Evolutionary conservation across 2,329 filamentous ascomycete species (phyloP).

Genomic region (Fusarium floridanum): DNA sequence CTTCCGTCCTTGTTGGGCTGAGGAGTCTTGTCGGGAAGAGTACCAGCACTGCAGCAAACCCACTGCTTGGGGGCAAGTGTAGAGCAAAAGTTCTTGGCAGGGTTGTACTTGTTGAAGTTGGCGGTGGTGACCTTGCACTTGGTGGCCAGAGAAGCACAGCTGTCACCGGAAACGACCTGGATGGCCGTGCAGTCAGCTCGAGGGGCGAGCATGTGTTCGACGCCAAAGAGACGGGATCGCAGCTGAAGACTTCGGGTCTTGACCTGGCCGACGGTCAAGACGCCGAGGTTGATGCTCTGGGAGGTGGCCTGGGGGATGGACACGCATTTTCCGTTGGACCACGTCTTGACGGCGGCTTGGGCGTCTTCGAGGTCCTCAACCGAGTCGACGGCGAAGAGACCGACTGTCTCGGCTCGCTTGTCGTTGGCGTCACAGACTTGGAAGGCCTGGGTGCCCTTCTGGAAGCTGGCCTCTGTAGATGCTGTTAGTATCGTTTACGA

Average conservation of each 20-base stretch:
- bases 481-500: not conserved
- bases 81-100: slow-evolving; percentile 48
- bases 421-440: slow-evolving; percentile 38
- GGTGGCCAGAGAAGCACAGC: slow-evolving; percentile 53
- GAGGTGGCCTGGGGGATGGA: slow-evolving; percentile 12
- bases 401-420: slow-evolving; percentile 35
- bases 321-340: slow-evolving; percentile 41
- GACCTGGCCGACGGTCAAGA: slow-evolving; percentile 28
- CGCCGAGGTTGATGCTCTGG: slow-evolving; percentile 25
- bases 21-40: slow-evolving; percentile 50
- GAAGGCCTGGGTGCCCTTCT: slow-evolving; percentile 34
- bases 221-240: slow-evolving; percentile 30
- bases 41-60: slow-evolving; percentile 55
- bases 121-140: slow-evolving; percentile 54
- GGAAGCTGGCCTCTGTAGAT: slow-evolving; percentile 19
- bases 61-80: slow-evolving; percentile 50
- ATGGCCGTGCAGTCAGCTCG: slow-evolving; percentile 41
- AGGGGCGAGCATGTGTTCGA: slow-evolving; percentile 28
- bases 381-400: slow-evolving; percentile 35
- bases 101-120: slow-evolving; percentile 57
- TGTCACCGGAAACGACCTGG: slow-evolving; percentile 52
- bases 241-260: slow-evolving; percentile 35
- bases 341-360: slow-evolving; percentile 35
- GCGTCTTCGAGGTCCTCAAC: slow-evolving; percentile 27
- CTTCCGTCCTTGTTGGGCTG: slow-evolving; percentile 52